Evolutionary conservation across 345 rosid species (phyloP).

Genomic region (Heritiera littoralis): DNA sequence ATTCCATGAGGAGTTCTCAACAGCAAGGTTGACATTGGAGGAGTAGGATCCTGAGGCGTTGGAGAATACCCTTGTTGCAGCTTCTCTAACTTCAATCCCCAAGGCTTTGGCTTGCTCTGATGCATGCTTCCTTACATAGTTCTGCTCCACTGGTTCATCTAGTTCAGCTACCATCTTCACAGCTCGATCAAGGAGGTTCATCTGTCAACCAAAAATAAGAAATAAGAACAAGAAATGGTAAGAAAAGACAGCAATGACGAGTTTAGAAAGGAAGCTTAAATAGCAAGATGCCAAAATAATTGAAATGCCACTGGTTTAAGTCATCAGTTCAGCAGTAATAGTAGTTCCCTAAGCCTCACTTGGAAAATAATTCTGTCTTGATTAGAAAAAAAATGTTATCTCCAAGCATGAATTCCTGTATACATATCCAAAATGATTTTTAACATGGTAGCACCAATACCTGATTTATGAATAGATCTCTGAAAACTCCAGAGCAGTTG

Average conservation of each 20-base stretch:
- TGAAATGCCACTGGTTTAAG: neutral
- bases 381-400: neutral
- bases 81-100: slow-evolving; percentile 79
- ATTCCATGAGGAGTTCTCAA: slow-evolving; percentile 98
- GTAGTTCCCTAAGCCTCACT: neutral
- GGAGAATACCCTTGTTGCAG: slow-evolving; percentile 95
- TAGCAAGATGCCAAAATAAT: neutral
- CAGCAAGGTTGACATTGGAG: slow-evolving; percentile 87
- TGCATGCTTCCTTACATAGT: slow-evolving; percentile 90
- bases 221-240: neutral
- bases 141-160: slow-evolving; percentile 84
- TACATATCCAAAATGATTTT: neutral
- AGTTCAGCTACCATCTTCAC: slow-evolving; percentile 98
- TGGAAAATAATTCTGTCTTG: neutral
- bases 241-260: neutral
- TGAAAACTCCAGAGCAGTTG: slow-evolving; percentile 97
- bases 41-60: slow-evolving; percentile 98
- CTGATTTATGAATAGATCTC: slow-evolving; percentile 98
- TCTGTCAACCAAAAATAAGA: slow-evolving; percentile 42
- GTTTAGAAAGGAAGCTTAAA: neutral
- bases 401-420: neutral
- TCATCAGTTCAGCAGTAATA: neutral
- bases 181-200: slow-evolving; percentile 96
- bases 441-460: slow-evolving; percentile 32
- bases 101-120: slow-evolving; percentile 84